Evolutionary conservation across 2,329 filamentous ascomycete genomes (phyloP), one percentile per base, ranked within the genome.

Genomic region (Ophiostoma australiae): DNA sequence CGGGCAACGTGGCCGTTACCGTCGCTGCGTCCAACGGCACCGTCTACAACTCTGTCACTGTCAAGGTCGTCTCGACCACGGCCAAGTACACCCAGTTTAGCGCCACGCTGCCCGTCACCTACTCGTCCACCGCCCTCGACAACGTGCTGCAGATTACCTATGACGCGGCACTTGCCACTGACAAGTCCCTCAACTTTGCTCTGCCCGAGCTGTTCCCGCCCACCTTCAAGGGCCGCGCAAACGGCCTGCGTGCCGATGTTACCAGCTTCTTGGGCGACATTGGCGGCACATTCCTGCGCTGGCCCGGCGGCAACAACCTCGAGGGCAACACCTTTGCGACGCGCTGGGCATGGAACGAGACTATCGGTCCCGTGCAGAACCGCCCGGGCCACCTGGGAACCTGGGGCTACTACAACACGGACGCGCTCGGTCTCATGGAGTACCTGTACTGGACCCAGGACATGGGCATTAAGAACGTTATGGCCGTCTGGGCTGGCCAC

Each of bases 361-460:
- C 58, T 15, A 63, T 63, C 33, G 58, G 58, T 6, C 58, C 58
- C n/a, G 58, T 63, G 11, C 58, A 63, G 27, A 63, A 63, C 58
- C 58, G 58, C 4, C 58, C 58, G n/a, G 58, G 58, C 27, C 58
- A 63, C 23, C 58, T 63, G n/a, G 58, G 58, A 4, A 63, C 58
- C 2, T 63, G 58, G 58, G 11, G 27, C 58, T 63, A 63, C 58
- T 63, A 63, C 27, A 63, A 63, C 58, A 63, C 58, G 8, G 58
- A 63, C 33, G 58, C 58, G 15, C 58, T 63, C 13, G 58, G 58
- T 31, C 58, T 63, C 13, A 15, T 63, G 58, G 58, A 63, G 58
- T 63, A 63, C 58, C 58, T 63, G 7, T 63, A 63, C 58, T 63
- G 58, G 58, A 63, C 58, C 11, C 58, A 63, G 15, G 58, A 63